Evolutionary conservation across 2,329 filamentous ascomycete species (phyloP).

Genomic region (Thyridium curvatum): DNA sequence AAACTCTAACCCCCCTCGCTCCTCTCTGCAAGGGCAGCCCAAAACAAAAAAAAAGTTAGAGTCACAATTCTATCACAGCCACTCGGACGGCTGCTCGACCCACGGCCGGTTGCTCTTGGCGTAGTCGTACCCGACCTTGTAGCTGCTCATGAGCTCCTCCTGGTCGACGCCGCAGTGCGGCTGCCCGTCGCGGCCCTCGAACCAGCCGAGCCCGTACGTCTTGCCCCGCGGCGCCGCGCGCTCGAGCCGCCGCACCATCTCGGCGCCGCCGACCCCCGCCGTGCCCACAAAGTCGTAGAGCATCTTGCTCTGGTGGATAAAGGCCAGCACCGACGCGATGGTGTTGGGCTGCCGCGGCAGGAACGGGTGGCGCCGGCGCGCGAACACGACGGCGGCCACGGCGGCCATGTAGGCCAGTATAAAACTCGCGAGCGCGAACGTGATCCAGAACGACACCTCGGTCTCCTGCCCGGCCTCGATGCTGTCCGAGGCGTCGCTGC

Average conservation of each 20-base stretch:
- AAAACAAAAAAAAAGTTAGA: background rate
- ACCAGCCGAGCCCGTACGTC: conserved; percentile 74
- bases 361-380: conserved; percentile 60
- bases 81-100: conserved; percentile 28
- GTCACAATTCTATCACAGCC: conserved; percentile 17
- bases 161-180: conserved; percentile 73
- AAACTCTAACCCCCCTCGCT: too few relatives aligned
- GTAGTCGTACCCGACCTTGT: conserved; percentile 56
- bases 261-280: conserved; percentile 50
- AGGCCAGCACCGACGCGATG: conserved; percentile 69
- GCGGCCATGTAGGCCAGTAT: conserved; percentile 61
- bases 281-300: conserved; percentile 68
- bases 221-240: conserved; percentile 39
- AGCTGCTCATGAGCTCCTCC: conserved; percentile 61
- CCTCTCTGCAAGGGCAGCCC: too few relatives aligned
- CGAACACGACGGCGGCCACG: conserved; percentile 54
- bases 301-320: conserved; percentile 78
- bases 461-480: conserved; percentile 54
- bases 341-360: conserved; percentile 73
- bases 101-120: conserved; percentile 45
- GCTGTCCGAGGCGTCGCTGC: conserved; percentile 15
- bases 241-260: conserved; percentile 58
- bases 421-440: conserved; percentile 52
- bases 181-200: conserved; percentile 64
- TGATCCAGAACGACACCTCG: conserved; percentile 57